Evolutionary conservation across 352 stramenopile species (phyloP).

Genomic region (Globisporangium splendens): DNA sequence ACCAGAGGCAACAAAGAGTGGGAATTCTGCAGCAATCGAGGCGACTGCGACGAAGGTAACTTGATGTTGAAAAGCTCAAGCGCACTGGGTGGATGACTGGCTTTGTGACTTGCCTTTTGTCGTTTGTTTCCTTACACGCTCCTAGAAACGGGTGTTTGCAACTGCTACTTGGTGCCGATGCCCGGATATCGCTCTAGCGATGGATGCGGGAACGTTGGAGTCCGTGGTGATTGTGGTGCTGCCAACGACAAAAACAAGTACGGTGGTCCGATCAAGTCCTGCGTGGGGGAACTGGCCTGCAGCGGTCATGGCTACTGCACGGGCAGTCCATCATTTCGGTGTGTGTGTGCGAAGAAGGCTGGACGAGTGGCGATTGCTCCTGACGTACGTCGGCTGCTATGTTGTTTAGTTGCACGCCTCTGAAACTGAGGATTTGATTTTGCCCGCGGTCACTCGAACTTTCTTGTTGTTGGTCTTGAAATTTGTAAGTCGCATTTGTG

Average conservation of each 20-base stretch:
- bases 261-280: slow-evolving; percentile 51
- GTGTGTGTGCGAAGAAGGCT: slow-evolving; percentile 54
- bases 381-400: slow-evolving; percentile 25
- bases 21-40: slow-evolving; percentile 85
- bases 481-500: neutral
- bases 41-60: slow-evolving; percentile 68
- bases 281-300: slow-evolving; percentile 63
- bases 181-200: slow-evolving; percentile 79
- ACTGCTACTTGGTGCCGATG: slow-evolving; percentile 64
- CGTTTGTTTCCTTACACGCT: slow-evolving; percentile 7
- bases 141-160: slow-evolving; percentile 42
- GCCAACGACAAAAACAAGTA: slow-evolving; percentile 80
- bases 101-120: no score
- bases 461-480: no score
- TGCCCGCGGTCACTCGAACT: no score
- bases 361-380: slow-evolving; percentile 62
- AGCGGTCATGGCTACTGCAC: slow-evolving; percentile 72
- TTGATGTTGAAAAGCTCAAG: no score
- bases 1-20: slow-evolving; percentile 88
- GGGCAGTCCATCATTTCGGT: slow-evolving; percentile 48
- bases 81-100: no score
- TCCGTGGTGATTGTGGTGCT: slow-evolving; percentile 90
- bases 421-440: slow-evolving; percentile 5
- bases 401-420: no score
- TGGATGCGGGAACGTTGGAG: slow-evolving; percentile 82